These are phyloP conservation scores for Rhynchosporium graminicola DNA, from an alignment of 2,329 filamentous ascomycete genomes.

Conservation along the genomic window DNA sequence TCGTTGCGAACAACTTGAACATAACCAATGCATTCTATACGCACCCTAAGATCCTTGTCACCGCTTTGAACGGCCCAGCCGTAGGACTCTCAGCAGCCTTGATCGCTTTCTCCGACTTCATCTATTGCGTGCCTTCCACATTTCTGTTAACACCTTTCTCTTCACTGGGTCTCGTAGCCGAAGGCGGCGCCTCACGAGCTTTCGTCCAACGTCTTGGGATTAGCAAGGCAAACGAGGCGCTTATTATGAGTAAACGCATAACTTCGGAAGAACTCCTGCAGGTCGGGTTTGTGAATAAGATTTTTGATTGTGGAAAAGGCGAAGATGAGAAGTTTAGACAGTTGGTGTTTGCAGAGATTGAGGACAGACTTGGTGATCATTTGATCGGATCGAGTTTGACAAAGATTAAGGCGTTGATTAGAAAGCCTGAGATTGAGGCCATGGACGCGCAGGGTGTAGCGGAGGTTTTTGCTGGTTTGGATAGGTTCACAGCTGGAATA, in stretches of 20 bases:
- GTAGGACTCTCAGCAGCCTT: conserved; percentile 87
- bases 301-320: conserved; percentile 62
- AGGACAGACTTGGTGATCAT: conserved; percentile 78
- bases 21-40: conserved; percentile 87
- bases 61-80: conserved; percentile 87
- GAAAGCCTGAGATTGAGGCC: conserved; percentile 68
- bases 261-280: conserved; percentile 69
- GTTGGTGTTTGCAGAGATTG: conserved; percentile 75
- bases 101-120: conserved; percentile 82
- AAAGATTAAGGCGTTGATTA: conserved; percentile 82
- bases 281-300: conserved; percentile 82
- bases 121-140: conserved; percentile 79
- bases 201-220: conserved; percentile 81
- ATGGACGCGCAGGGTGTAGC: conserved; percentile 76
- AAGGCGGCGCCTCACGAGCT: conserved; percentile 78
- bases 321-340: conserved; percentile 70
- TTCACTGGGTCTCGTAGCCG: conserved; percentile 84
- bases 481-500: conserved; percentile 64
- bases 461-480: conserved; percentile 84
- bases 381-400: conserved; percentile 76
- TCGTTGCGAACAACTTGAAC: conserved; percentile 86
- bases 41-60: conserved; percentile 91
- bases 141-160: conserved; percentile 92
- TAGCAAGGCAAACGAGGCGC: conserved; percentile 83
- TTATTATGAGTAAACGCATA: conserved; percentile 86